Base-by-base conservation (phyloP, 2,329 filamentous ascomycete species). In the Fusarium nodosum region DNA sequence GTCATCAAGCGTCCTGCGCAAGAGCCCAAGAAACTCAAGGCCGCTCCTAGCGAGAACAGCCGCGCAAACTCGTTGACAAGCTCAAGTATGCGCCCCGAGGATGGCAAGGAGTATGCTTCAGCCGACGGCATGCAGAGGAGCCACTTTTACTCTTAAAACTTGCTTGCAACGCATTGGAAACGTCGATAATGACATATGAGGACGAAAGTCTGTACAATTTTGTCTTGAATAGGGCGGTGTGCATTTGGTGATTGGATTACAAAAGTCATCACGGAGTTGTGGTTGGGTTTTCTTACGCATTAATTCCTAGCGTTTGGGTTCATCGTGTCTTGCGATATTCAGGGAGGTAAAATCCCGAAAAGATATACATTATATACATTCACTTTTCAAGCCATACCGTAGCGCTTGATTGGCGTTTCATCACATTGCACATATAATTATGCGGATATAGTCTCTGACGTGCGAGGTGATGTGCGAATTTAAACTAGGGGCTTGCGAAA, bases 1-100 rank as follows among this genome's bases (percentile, higher is more conserved):
- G 87, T 96, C 50, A 83, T 88, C 28, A 84, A 85, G 74, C 82
- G 85, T 52, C 85, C 87, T 1, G 83, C 82, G 24, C 82, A 83
- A 30, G 79, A 81, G 31, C 76, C 86, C 13, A 85, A 86, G 68
- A 82, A 84, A 50, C 86, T 88, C 75, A 85, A 86, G 77, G 79
- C 81, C 22, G 80, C 81, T 12, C 73, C 83, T 13, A 83, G 81
- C 72, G 84, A 86, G 28, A 81, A 75, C 62, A 83, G 81, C 69
- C 77, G 85, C 33, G 78, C 82, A 54, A 87, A 82, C 73, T 85
- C 85, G 3, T 68, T 87, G 60, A 86, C 83, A n/a, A 86, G 82
- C 71, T 77, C 78, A 11, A 77, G 77, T 39, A 72, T 74, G 16
- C 77, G 75, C 7, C 74, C 76, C 1, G 76, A 84, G 41, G 80